Percentiles rank a stretch among this genome's conserved stretches.
Conservation (phyloP, 2,329 filamentous ascomycete genomes). For the Penicillium nordicum region DNA sequence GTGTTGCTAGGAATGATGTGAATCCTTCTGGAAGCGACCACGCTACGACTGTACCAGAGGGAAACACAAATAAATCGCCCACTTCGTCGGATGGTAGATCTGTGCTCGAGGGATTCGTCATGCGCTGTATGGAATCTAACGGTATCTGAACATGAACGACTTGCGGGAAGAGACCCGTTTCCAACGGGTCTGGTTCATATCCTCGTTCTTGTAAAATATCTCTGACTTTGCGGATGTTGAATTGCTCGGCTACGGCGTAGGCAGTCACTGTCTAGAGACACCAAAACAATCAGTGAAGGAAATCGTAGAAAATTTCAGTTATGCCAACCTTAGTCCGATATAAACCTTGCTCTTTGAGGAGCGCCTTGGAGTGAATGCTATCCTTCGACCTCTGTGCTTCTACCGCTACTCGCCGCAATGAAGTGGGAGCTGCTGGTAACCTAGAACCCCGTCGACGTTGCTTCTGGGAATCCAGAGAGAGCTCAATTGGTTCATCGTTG, state of each 20-base stretch:
- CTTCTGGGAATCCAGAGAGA: slow-evolving; percentile 25
- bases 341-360: slow-evolving; percentile 35
- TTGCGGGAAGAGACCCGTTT: slow-evolving; percentile 62
- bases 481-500: slow-evolving; percentile 16
- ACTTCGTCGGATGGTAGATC: slow-evolving; percentile 46
- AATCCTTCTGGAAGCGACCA: slow-evolving; percentile 82
- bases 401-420: slow-evolving; percentile 77
- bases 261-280: slow-evolving; percentile 54
- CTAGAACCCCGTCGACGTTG: slow-evolving; percentile 50
- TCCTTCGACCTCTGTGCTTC: slow-evolving; percentile 68
- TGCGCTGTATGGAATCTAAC: slow-evolving; percentile 45
- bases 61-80: slow-evolving; percentile 93
- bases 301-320: neutral
- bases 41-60: slow-evolving; percentile 86
- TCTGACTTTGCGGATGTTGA: slow-evolving; percentile 57
- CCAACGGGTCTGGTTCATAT: slow-evolving; percentile 60
- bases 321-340: slow-evolving; percentile 36
- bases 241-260: slow-evolving; percentile 66
- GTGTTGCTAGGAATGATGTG: slow-evolving; percentile 65
- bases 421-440: slow-evolving; percentile 62
- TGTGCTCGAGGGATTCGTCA: slow-evolving; percentile 39
- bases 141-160: slow-evolving; percentile 59
- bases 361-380: slow-evolving; percentile 49
- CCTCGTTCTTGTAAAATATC: slow-evolving; percentile 57
- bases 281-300: slow-evolving; percentile 4